Base-by-base conservation (phyloP, 441 rosid genomes). In the Jatropha multifida region DNA sequence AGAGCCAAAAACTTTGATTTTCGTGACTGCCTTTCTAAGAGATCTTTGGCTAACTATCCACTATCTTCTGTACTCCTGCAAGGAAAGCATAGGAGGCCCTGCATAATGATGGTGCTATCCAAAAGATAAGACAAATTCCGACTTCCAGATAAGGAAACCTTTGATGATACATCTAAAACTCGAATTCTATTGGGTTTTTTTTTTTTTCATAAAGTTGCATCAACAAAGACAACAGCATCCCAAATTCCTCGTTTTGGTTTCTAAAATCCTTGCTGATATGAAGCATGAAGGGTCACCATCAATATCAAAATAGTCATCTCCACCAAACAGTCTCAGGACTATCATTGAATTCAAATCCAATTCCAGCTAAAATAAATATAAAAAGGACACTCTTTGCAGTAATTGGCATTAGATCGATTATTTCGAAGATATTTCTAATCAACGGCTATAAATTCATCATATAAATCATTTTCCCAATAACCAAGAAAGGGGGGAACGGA, bases 101-200 rank as follows among this genome's bases (percentile, higher is more conserved):
- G 46, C 72, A 40, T 23, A 71, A 89, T 89, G 69, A 89, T 86
- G 80, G 10, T 83, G 90, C 65, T 62, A 56, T 51, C 12, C 58
- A 8, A 86, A 85, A 85, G 86, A 78, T 3, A 9, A 63, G 69
- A 80, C 82, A 76, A 72, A 18, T 41, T 68, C 70, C 74, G 75
- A 80, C 80, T 82, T 70, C 85, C 66, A n/a, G 67, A 72, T 81
- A 73, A n/a, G 79, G 82, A 79, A 85, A 80, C 79, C 74, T 58
- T 80, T 69, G 18, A 14, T 65, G 51, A 59, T 0, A 51, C 48
- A 64, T n/a, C 65, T 18, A 40, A 12, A 74, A 58, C 46, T 9
- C 15, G 37, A 74, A 58, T 46, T 9, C 7, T 40, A 37, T 64
- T 17, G 11, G 9, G 15, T 61, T 23, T 23, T 11, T 1, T 15